These are phyloP conservation scores for Teunomyces aglyptinius DNA, from an alignment of 805 yeast species.

Conservation along the genomic window DNA sequence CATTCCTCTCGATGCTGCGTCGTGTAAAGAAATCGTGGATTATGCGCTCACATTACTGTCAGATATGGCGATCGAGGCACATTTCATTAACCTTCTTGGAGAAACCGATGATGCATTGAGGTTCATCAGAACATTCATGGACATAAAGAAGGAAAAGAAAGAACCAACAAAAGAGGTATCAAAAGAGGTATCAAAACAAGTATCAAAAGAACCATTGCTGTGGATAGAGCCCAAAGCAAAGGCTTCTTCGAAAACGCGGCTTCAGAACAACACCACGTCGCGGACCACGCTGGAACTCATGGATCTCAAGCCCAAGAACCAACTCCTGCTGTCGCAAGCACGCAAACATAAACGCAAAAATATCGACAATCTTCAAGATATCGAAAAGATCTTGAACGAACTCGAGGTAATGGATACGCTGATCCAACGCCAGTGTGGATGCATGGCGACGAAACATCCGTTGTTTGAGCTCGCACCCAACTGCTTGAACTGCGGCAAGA, in stretches of 20 bases:
- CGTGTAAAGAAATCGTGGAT: slow-evolving; percentile 53
- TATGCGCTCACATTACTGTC: slow-evolving; percentile 48
- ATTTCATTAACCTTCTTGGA: slow-evolving; percentile 57
- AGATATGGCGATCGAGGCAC: slow-evolving; percentile 48
- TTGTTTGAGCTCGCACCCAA: slow-evolving; percentile 88
- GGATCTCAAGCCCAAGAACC: slow-evolving; percentile 35
- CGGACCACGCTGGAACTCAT: slow-evolving; percentile 49
- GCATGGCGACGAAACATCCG: slow-evolving; percentile 88
- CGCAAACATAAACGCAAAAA: slow-evolving; percentile 42
- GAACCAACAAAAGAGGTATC: slow-evolving; percentile 6
- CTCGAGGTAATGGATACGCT: slow-evolving; percentile 37
- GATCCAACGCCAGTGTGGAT: slow-evolving; percentile 53
- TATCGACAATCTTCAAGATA: slow-evolving; percentile 55
- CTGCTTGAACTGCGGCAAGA: slow-evolving; percentile 91
- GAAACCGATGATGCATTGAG: slow-evolving; percentile 52
- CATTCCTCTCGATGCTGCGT: slow-evolving; percentile 58
- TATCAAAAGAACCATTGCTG: neutral
- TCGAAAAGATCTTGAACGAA: slow-evolving; percentile 59
- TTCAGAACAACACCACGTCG: slow-evolving; percentile 17
- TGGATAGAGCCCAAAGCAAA: slow-evolving; percentile 5
- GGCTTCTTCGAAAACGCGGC: slow-evolving; percentile 9
- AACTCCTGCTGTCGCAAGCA: slow-evolving; percentile 20
- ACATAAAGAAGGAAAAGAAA: slow-evolving; percentile 34
- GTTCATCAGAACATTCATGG: slow-evolving; percentile 46
- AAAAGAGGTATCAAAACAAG: slow-evolving; percentile 10